These are phyloP conservation scores for Capillidium rhysosporum DNA, from an alignment of 371 early-diverging fungal species.

Conservation along the genomic window DNA sequence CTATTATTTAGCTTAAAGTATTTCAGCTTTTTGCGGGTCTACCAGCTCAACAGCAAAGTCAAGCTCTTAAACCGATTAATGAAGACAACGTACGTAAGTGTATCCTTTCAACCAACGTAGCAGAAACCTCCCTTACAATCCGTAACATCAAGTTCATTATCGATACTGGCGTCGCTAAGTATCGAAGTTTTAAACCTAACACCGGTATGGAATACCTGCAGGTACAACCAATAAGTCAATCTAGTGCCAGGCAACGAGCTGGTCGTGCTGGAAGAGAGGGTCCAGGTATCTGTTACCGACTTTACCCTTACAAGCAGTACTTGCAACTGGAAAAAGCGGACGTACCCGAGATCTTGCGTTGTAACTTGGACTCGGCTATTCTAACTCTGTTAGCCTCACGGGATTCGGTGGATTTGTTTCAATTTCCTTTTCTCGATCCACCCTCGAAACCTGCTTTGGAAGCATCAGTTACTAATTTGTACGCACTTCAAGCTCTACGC, in stretches of 20 bases:
- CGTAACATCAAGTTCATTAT: slow-evolving; percentile 93
- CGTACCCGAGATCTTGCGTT: slow-evolving; percentile 86
- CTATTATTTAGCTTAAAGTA: slow-evolving; percentile 61
- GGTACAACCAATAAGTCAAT: slow-evolving; percentile 76
- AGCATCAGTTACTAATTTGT: slow-evolving; percentile 71
- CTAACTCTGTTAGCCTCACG: slow-evolving; percentile 63
- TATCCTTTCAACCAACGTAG: slow-evolving; percentile 93
- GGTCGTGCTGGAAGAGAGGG: slow-evolving; percentile 93
- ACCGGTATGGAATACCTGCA: slow-evolving; percentile 74
- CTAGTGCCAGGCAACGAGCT: slow-evolving; percentile 86
- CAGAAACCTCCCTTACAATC: slow-evolving; percentile 98
- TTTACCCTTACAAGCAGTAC: slow-evolving; percentile 83
- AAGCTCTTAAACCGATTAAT: slow-evolving; percentile 63
- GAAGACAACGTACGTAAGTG: slow-evolving; percentile 75
- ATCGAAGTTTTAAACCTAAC: slow-evolving; percentile 83
- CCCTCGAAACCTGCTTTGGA: slow-evolving; percentile 56
- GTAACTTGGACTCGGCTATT: slow-evolving; percentile 74
- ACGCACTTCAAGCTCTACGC: slow-evolving; percentile 74
- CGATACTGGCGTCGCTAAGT: slow-evolving; percentile 92
- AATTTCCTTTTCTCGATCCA: slow-evolving; percentile 89
- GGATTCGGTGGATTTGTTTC: slow-evolving; percentile 68
- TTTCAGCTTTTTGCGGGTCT: slow-evolving; percentile 85
- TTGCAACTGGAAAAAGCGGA: slow-evolving; percentile 53
- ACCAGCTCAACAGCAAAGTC: slow-evolving; percentile 75
- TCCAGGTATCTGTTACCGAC: slow-evolving; percentile 70